phyloP scores from a whole-genome alignment of 2,329 filamentous ascomycete genomes.

The Aureobasidium mangrovei region DNA sequence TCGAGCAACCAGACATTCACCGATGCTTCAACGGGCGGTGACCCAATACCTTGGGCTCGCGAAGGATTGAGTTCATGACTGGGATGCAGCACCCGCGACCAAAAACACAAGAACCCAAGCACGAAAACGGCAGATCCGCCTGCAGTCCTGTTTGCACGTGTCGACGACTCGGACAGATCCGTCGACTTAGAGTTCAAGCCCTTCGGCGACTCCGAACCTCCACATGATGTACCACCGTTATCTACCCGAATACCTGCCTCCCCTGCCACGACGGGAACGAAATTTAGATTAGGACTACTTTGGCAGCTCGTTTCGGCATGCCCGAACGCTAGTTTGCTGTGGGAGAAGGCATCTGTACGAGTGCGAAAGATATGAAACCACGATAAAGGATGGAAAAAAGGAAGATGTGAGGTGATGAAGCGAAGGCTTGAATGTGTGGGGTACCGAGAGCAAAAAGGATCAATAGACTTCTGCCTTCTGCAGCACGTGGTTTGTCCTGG shows the following conservation, averaged over 20 bases:
- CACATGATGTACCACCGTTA: neutral
- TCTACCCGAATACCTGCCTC: neutral
- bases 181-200: neutral
- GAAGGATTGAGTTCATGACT: too few species aligned
- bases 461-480: too few species aligned
- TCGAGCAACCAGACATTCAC: neutral
- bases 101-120: neutral
- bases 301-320: too few species aligned
- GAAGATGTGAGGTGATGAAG: too few species aligned
- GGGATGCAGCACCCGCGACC: neutral
- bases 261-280: neutral
- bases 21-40: neutral
- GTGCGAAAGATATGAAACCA: too few species aligned
- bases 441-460: too few species aligned
- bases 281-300: too few species aligned
- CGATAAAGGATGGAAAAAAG: too few species aligned
- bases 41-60: neutral
- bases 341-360: too few species aligned
- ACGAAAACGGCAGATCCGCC: neutral
- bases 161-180: constrained; percentile 8
- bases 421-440: too few species aligned
- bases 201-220: constrained; percentile 2
- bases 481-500: too few species aligned
- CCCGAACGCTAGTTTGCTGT: too few species aligned
- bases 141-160: neutral